Base-by-base conservation (phyloP, 768 basidiomycete genomes). In the Kwoniella europaea region DNA sequence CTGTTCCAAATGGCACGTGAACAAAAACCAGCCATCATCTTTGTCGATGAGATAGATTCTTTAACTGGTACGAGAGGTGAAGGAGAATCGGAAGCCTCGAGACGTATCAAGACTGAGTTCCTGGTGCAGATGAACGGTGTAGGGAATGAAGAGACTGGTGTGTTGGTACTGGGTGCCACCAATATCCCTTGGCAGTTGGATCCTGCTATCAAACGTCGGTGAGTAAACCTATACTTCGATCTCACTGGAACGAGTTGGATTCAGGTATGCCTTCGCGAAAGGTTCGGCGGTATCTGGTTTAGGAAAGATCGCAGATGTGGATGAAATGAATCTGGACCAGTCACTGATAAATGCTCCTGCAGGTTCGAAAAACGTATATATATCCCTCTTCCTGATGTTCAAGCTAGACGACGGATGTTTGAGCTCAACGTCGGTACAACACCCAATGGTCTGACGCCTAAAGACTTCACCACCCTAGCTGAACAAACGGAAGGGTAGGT, bases 141-240 rank as follows among this genome's bases (percentile, higher is more conserved):
- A 1, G 97, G 97, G 0, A 93, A 98, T 79, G 97, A 99, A 70
- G 95, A 97, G 83, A 92, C 92, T 0, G 97, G 97, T 10, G 93
- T 99, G 0, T 88, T 99, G 20, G 94, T 98, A 10, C 88, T 99
- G 22, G 97, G 95, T 41, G 97, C 97, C 10, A 99, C 97, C 4
- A 99, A 99, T 76, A 97, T 98, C 63, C 97, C 97, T 2, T 98
- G 96, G 96, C 92, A 94, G 81, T 88, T 98, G 57, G 96, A 98
- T 82, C 91, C 92, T 73, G 96, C 96, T 55, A 98, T 98, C 85
- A 98, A 98, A 84, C 91, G 97, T 81, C 89, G 96, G 89, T 91
- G 64, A 73, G 88, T 81, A 35, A 35, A 35, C 35, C 35, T 35
- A 6, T 35, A 35, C 1, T 29, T 35, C 7, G 35, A 35, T 35